Evolutionary conservation across 2,329 filamentous ascomycete genomes (phyloP).

Genomic region (Ophiostoma piceae): DNA sequence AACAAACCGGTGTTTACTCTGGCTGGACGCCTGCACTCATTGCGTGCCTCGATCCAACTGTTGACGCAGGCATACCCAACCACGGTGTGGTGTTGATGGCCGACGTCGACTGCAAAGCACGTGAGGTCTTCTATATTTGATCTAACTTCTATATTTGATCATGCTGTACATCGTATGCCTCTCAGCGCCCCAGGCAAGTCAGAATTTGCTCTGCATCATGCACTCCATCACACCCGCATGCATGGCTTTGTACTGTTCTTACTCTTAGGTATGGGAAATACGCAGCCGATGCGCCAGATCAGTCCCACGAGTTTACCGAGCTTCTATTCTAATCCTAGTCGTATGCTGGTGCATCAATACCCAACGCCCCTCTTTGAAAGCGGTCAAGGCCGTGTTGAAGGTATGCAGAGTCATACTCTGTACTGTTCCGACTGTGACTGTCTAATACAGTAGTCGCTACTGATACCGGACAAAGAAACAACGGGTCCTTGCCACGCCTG

Average conservation of each 20-base stretch:
- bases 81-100: neutral
- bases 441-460: neutral
- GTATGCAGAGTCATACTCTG: neutral
- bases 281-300: neutral
- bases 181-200: neutral
- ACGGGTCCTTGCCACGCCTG: slow-evolving; percentile 7
- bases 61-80: neutral
- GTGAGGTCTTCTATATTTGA: neutral
- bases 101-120: neutral
- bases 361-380: slow-evolving; percentile 1
- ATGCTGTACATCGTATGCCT: too few species aligned
- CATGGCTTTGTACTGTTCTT: neutral
- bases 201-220: slow-evolving; percentile 14
- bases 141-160: too few species aligned
- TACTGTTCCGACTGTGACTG: neutral
- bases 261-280: slow-evolving; percentile 1
- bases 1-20: neutral
- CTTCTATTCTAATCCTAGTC: neutral
- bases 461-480: neutral
- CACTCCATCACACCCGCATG: slow-evolving; percentile 9
- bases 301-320: neutral
- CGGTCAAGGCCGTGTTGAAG: neutral
- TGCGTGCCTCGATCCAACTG: neutral
- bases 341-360: neutral
- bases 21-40: neutral